Percentiles rank a stretch among this genome's conserved stretches.
Conservation (phyloP, 75 land plant genomes). For the Selaginella tamariscina region DNA sequence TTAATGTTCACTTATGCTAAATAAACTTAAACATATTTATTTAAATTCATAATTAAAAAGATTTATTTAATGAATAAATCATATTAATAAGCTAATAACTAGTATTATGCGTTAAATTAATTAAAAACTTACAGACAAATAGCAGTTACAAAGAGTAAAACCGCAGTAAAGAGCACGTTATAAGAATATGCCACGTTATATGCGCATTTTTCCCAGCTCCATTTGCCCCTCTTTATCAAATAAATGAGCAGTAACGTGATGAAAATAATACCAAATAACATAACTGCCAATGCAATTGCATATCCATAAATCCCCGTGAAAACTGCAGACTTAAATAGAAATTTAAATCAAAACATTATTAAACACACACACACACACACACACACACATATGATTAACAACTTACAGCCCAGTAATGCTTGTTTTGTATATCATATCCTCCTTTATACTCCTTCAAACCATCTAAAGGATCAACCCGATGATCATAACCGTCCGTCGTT, state of each 20-base stretch:
- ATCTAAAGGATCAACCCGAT: not conserved
- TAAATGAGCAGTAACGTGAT: not conserved
- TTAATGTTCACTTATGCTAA: no score
- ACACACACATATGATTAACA: not conserved
- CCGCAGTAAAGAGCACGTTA: not conserved
- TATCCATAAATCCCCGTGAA: not conserved
- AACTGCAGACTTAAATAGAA: not conserved
- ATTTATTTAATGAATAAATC: no score
- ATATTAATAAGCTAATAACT: no score
- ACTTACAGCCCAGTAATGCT: slow-evolving; percentile 1
- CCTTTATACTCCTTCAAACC: not conserved
- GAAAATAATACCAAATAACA: not conserved
- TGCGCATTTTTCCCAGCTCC: not conserved
- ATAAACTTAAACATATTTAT: no score
- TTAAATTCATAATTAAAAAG: no score
- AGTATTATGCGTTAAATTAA: no score
- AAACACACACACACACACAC: not conserved
- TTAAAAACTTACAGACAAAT: not conserved
- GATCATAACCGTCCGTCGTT: not conserved
- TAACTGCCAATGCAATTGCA: not conserved
- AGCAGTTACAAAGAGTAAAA: not conserved
- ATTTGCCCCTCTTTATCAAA: not conserved
- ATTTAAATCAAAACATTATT: not conserved
- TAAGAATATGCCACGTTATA: not conserved
- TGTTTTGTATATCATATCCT: not conserved